Conservation (phyloP, 2,329 filamentous ascomycete species). For the Paraphaeosphaeria sporulosa region DNA sequence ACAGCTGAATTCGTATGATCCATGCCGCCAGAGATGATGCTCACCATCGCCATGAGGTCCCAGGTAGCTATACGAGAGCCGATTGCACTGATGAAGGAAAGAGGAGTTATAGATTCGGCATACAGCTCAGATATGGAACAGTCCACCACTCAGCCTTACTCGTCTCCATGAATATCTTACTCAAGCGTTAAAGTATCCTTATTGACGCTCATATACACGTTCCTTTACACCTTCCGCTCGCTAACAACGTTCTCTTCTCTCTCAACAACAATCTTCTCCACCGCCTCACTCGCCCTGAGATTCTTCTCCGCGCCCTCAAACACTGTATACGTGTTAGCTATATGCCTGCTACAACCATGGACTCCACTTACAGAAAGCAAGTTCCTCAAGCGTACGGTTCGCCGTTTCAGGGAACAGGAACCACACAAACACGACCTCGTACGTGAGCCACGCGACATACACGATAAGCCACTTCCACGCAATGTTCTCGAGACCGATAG, state of each 20-base stretch:
- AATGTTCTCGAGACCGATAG: constrained; percentile 65
- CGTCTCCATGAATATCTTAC: too few species aligned
- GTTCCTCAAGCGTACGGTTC: constrained; percentile 72
- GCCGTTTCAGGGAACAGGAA: constrained; percentile 74
- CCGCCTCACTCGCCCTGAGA: constrained; percentile 22
- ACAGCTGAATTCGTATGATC: too few species aligned
- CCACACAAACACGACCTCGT: constrained; percentile 67
- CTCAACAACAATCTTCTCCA: constrained; percentile 29
- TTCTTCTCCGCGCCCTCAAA: constrained; percentile 30
- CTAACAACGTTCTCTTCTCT: constrained; percentile 20
- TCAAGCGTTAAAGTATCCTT: too few species aligned
- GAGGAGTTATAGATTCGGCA: too few species aligned
- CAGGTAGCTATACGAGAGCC: too few species aligned
- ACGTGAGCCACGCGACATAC: constrained; percentile 65
- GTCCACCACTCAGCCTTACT: too few species aligned
- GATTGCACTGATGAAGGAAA: too few species aligned
- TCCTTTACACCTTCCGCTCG: constrained; percentile 17
- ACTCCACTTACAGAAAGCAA: constrained; percentile 52
- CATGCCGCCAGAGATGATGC: too few species aligned
- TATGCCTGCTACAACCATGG: neutral
- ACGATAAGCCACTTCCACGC: constrained; percentile 71
- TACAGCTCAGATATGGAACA: too few species aligned
- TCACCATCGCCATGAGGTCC: too few species aligned
- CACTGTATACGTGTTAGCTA: constrained; percentile 19
- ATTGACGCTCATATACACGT: too few species aligned